Conservation (phyloP, 1,284 basidiomycete species). For the Fomitopsis palustris region DNA sequence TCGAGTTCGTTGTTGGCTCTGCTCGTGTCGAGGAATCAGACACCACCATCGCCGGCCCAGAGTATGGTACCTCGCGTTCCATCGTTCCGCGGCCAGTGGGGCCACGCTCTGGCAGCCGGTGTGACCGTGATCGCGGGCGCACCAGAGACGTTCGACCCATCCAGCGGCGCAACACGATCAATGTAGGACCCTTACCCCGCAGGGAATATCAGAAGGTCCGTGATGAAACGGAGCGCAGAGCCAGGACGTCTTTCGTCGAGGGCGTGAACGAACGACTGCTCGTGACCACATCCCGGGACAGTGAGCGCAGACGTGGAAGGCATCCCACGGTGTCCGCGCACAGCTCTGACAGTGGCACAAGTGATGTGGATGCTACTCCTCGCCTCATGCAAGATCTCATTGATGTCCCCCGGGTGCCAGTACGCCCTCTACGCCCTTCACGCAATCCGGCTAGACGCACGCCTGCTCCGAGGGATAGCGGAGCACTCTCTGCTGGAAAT, state of each 20-base stretch:
- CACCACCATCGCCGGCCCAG: slow-evolving; percentile 1
- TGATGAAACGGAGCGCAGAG: not conserved
- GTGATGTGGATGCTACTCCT: not conserved
- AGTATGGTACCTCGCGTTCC: slow-evolving; percentile 2
- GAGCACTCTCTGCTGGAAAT: not conserved
- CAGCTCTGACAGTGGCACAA: not conserved
- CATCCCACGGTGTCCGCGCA: not conserved
- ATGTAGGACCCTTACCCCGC: not conserved
- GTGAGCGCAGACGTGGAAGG: not conserved
- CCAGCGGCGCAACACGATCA: not conserved
- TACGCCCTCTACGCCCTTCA: not conserved
- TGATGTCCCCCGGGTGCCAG: not conserved
- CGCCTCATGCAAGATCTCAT: not conserved
- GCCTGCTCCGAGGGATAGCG: not conserved
- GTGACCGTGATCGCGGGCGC: not conserved
- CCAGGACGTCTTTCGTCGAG: not conserved
- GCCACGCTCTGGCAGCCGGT: not conserved
- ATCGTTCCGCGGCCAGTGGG: slow-evolving; percentile 3
- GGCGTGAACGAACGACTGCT: slow-evolving; percentile 1
- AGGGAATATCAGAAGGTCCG: not conserved
- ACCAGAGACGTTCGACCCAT: not conserved
- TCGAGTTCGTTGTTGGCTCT: slow-evolving; percentile 21
- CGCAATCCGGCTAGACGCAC: not conserved
- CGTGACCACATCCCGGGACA: not conserved
- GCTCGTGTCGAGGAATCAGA: slow-evolving; percentile 13